A percentile compares a stretch with the other conserved stretches of the same genome.
Conservation (phyloP, 2,329 filamentous ascomycete genomes). For the Reticulascus tulasneorum region DNA sequence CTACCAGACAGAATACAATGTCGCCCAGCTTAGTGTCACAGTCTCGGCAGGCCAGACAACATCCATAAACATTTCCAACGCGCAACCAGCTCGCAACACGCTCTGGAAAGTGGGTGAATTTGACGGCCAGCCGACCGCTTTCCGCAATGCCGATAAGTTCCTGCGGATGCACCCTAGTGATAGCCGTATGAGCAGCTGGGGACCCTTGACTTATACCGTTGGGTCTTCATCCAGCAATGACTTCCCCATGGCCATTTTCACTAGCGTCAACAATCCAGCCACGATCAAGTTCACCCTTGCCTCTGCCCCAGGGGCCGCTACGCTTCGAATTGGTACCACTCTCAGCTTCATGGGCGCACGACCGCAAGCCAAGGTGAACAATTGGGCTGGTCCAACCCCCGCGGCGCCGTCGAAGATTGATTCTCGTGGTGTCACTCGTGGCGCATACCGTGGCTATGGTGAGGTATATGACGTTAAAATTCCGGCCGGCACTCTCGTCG, state of each 20-base stretch:
- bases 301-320: constrained; percentile 49
- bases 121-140: constrained; percentile 60
- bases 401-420: constrained; percentile 59
- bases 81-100: constrained; percentile 40
- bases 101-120: constrained; percentile 63
- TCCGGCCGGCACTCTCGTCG: constrained; percentile 53
- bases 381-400: constrained; percentile 43
- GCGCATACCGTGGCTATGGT: constrained; percentile 59
- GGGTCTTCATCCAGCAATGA: constrained; percentile 46
- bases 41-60: constrained; percentile 47
- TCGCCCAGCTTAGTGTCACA: constrained; percentile 43
- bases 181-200: constrained; percentile 59
- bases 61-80: constrained; percentile 47
- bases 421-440: constrained; percentile 61
- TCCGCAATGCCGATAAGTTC: constrained; percentile 64
- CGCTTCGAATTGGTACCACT: constrained; percentile 62
- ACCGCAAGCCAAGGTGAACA: constrained; percentile 54
- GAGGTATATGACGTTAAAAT: constrained; percentile 62
- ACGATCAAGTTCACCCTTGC: constrained; percentile 57
- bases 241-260: constrained; percentile 66
- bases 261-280: constrained; percentile 53
- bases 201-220: constrained; percentile 56
- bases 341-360: constrained; percentile 57
- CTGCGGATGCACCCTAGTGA: constrained; percentile 67
- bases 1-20: constrained; percentile 55